phyloP scores from a whole-genome alignment of 768 basidiomycete species.

The Chalciporus piperatus region DNA sequence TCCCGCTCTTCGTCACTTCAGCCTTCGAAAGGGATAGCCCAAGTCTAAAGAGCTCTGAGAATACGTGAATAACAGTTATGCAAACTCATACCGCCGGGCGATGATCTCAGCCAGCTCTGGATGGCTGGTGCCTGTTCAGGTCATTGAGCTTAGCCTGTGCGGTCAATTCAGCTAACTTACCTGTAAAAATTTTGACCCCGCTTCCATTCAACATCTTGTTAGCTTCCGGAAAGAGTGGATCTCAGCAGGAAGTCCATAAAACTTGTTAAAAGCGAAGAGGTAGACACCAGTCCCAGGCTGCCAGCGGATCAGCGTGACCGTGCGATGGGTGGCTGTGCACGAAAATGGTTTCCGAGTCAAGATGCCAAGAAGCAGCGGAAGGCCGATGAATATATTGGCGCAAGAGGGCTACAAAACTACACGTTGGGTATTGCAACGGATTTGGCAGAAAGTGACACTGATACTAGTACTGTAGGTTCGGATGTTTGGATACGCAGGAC shows the following conservation, averaged over 20 bases:
- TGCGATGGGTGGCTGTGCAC: conserved; percentile 19
- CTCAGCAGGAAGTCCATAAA: conserved; percentile 12
- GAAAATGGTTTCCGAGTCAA: not conserved
- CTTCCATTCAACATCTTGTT: conserved; percentile 51
- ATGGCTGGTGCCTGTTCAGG: conserved; percentile 79
- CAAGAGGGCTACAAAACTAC: conserved; percentile 34
- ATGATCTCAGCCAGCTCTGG: conserved; percentile 94
- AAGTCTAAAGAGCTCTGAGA: conserved; percentile 54
- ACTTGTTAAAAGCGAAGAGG: conserved; percentile 2
- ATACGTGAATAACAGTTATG: conserved; percentile 13
- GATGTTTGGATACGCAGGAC: conserved; percentile 10
- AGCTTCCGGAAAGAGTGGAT: conserved; percentile 12
- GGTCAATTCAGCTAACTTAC: conserved; percentile 32
- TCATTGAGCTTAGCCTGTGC: not conserved
- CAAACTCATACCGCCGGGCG: conserved; percentile 67
- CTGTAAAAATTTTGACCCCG: conserved; percentile 59
- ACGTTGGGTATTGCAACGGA: conserved; percentile 33
- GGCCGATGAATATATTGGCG: not conserved
- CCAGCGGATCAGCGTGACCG: conserved; percentile 12
- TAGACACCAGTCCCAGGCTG: conserved; percentile 2
- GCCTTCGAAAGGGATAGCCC: conserved; percentile 87
- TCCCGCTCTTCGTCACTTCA: conserved; percentile 82
- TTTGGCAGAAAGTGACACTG: conserved; percentile 24
- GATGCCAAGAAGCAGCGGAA: not conserved
- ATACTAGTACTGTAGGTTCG: conserved; percentile 33